phyloP scores from a whole-genome alignment of 2,329 filamentous ascomycete species.

The Fusarium sacchari region DNA sequence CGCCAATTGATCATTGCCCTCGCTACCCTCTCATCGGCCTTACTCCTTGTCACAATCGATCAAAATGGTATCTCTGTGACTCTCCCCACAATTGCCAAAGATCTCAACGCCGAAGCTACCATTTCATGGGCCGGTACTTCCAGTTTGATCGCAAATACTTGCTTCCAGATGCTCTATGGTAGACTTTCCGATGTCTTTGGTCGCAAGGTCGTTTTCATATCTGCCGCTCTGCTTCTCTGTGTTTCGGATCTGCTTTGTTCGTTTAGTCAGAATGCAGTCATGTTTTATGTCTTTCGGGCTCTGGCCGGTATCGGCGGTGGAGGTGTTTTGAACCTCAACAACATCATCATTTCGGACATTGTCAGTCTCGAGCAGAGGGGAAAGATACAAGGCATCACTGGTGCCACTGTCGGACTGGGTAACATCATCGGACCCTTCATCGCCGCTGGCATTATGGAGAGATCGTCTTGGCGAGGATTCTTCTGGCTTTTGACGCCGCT shows the following conservation, averaged over 20 bases:
- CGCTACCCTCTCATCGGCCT: neutral
- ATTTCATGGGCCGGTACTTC: constrained; percentile 6
- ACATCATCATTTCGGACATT: neutral
- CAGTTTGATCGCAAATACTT: neutral
- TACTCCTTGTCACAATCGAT: neutral
- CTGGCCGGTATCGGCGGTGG: neutral
- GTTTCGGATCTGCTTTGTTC: neutral
- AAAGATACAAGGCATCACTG: neutral
- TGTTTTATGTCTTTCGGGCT: neutral
- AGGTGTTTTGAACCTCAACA: neutral
- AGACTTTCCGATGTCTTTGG: constrained; percentile 3
- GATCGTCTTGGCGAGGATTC: neutral
- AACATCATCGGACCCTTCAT: neutral
- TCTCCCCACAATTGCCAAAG: neutral
- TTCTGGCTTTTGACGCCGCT: neutral
- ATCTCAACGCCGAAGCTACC: neutral
- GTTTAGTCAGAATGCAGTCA: neutral
- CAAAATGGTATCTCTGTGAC: neutral
- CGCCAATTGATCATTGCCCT: neutral
- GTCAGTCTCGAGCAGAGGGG: neutral
- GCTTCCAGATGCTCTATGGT: constrained; percentile 1
- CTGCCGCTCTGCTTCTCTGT: neutral
- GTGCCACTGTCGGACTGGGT: neutral
- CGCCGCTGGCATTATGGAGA: neutral
- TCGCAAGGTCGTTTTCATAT: neutral